These are phyloP conservation scores for Hericium rajendrae DNA, from an alignment of 768 basidiomycete genomes.

Conservation along the genomic window DNA sequence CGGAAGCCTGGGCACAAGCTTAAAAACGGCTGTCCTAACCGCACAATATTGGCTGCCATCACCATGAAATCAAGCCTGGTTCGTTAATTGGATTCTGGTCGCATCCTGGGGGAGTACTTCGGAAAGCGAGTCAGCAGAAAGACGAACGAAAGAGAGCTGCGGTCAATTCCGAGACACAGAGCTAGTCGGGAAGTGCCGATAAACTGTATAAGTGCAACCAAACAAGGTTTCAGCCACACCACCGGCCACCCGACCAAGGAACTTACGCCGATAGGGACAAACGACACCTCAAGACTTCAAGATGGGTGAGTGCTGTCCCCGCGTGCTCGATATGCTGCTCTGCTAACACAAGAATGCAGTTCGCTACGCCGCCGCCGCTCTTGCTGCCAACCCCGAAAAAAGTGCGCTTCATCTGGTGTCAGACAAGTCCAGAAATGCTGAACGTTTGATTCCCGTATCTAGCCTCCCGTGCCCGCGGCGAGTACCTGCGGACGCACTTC, in stretches of 20 bases:
- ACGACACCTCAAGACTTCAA: constrained; percentile 25
- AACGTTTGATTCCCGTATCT: constrained; percentile 7
- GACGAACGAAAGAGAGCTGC: too few species aligned
- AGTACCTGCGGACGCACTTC: constrained; percentile 98
- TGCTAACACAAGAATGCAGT: constrained; percentile 35
- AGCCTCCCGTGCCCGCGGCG: constrained; percentile 90
- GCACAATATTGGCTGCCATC: too few species aligned
- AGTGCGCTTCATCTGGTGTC: constrained; percentile 39
- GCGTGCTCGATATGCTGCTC: not conserved
- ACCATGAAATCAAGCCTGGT: too few species aligned
- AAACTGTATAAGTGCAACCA: not conserved
- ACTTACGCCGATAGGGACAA: not conserved
- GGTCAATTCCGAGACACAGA: too few species aligned
- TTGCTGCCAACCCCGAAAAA: constrained; percentile 91
- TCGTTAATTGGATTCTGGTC: too few species aligned
- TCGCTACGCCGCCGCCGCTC: constrained; percentile 86
- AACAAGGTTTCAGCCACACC: not conserved
- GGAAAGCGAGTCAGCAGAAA: too few species aligned
- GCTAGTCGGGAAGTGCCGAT: not conserved
- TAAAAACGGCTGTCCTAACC: too few species aligned
- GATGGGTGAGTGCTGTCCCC: constrained; percentile 25
- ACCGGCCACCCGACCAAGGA: not conserved
- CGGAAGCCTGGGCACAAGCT: too few species aligned
- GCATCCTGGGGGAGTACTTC: too few species aligned
- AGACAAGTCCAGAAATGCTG: constrained; percentile 10